Conservation (phyloP, 768 basidiomycete genomes). For the Lactifluus volemus region DNA sequence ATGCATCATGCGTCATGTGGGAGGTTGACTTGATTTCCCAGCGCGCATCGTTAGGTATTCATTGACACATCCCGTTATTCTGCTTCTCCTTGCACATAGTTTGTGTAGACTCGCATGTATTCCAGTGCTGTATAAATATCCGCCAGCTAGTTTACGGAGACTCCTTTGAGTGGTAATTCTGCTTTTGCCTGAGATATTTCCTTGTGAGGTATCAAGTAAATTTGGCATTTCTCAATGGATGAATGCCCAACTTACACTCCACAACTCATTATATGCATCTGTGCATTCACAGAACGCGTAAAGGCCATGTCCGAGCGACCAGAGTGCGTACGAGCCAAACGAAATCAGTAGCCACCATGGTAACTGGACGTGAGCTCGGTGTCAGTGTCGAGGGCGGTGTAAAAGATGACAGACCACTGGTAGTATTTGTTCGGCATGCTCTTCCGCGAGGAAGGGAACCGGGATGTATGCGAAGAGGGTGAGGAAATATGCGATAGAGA, state of each 20-base stretch:
- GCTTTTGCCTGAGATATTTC: conserved; percentile 20
- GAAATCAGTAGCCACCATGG: conserved; percentile 79
- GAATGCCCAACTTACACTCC: conserved; percentile 37
- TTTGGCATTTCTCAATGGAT: background rate
- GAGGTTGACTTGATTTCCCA: background rate
- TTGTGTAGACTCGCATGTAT: conserved; percentile 5
- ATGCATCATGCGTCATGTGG: background rate
- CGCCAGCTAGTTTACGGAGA: conserved; percentile 17
- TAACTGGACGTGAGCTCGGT: conserved; percentile 35
- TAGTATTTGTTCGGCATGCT: conserved; percentile 40
- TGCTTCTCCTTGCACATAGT: background rate
- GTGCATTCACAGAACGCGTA: conserved; percentile 70
- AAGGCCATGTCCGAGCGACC: conserved; percentile 68
- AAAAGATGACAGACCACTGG: conserved; percentile 43
- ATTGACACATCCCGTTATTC: background rate
- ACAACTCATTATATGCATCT: conserved; percentile 65
- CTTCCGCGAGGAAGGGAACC: conserved; percentile 43
- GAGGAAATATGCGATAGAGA: conserved; percentile 45
- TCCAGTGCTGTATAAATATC: conserved; percentile 13
- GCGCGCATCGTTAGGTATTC: conserved; percentile 18
- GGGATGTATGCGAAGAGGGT: conserved; percentile 46
- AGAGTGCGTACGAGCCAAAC: conserved; percentile 72
- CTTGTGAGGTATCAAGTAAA: background rate
- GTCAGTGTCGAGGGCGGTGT: background rate
- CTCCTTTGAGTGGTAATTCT: conserved; percentile 18